phyloP scores from a whole-genome alignment of 306 rosid genomes.

The Dalbergia cultrata region DNA sequence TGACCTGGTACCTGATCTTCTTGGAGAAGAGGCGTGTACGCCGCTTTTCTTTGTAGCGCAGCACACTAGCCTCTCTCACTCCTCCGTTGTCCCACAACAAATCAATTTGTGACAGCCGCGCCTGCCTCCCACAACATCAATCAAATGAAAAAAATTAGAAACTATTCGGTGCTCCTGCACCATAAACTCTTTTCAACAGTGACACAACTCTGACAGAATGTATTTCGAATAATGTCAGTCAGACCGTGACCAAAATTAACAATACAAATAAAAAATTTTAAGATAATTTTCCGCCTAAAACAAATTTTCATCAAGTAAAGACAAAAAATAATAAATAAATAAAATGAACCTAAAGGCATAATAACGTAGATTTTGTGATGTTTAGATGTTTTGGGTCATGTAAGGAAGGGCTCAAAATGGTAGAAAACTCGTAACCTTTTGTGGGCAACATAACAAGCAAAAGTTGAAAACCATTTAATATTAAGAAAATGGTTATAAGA shows the following conservation, averaged over 20 bases:
- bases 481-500: not conserved
- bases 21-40: conserved; percentile 77
- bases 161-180: conserved; percentile 35
- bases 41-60: conserved; percentile 85
- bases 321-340: not conserved
- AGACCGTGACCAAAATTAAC: not conserved
- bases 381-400: not conserved
- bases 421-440: conserved; percentile 1
- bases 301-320: conserved; percentile 12
- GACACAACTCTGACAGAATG: conserved; percentile 22
- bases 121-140: conserved; percentile 55
- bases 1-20: conserved; percentile 91
- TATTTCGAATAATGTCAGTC: not conserved
- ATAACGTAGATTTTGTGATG: not conserved
- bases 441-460: not conserved
- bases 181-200: not conserved
- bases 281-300: conserved; percentile 16
- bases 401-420: not conserved
- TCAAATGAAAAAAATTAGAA: not conserved
- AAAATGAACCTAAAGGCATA: not conserved
- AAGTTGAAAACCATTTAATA: conserved; percentile 8
- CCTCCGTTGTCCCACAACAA: conserved; percentile 69
- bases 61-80: conserved; percentile 79
- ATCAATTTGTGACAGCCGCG: conserved; percentile 74
- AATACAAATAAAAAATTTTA: not conserved